phyloP scores from a whole-genome alignment of 306 rosid genomes.

The Corylus americana region DNA sequence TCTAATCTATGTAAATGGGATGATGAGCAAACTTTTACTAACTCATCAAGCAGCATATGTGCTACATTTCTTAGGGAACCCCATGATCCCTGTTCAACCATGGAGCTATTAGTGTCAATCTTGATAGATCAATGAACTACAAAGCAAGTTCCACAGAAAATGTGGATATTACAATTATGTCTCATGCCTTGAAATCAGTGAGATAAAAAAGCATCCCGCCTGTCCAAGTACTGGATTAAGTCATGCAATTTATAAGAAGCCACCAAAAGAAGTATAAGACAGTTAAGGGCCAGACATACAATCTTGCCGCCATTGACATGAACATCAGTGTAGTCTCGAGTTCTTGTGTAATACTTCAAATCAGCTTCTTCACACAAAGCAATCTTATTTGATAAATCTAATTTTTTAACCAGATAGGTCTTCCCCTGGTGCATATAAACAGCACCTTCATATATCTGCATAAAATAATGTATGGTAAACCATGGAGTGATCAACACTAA shows the following conservation, averaged over 20 bases:
- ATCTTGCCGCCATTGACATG: slow-evolving; percentile 72
- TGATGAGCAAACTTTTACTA: neutral
- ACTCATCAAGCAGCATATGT: neutral
- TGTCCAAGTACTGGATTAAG: neutral
- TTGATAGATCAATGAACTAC: neutral
- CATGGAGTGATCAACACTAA: neutral
- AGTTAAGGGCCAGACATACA: slow-evolving; percentile 57
- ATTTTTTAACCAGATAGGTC: slow-evolving; percentile 73
- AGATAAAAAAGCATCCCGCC: neutral
- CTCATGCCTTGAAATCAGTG: neutral
- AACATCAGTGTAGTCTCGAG: slow-evolving; percentile 78
- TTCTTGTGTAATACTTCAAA: slow-evolving; percentile 81
- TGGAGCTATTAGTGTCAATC: neutral
- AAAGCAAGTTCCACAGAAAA: neutral
- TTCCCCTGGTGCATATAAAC: slow-evolving; percentile 88
- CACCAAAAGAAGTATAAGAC: slow-evolving; percentile 18
- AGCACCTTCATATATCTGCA: slow-evolving; percentile 93
- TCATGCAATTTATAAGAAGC: slow-evolving; percentile 16
- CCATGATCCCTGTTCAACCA: neutral
- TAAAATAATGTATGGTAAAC: slow-evolving; percentile 21
- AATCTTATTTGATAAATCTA: slow-evolving; percentile 58
- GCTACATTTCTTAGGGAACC: neutral
- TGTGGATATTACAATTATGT: neutral
- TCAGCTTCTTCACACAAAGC: slow-evolving; percentile 78
- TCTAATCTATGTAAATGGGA: neutral